These are phyloP conservation scores for Ceratocystis diversiconidia DNA, from an alignment of 2,329 filamentous ascomycete genomes.

Conservation along the genomic window DNA sequence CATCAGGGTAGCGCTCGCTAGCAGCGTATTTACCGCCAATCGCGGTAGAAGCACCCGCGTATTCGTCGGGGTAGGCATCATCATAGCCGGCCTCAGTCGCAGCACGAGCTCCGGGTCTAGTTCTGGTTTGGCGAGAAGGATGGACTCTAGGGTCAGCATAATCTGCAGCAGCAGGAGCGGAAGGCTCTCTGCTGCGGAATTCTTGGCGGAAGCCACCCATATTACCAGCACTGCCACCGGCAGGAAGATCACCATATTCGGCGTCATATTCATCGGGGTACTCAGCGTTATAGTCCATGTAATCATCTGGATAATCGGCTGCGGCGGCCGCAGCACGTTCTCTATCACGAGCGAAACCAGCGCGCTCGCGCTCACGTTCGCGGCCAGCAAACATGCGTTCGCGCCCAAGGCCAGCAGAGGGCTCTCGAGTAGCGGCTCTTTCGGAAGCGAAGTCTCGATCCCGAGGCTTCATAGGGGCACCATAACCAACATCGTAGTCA, in stretches of 20 bases:
- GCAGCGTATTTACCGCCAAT: slow-evolving; percentile 2
- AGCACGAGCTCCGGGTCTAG: slow-evolving; percentile 1
- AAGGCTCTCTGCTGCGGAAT: slow-evolving; percentile 10
- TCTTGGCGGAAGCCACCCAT: slow-evolving; percentile 15
- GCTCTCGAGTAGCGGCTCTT: slow-evolving; percentile 10
- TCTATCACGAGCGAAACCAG: slow-evolving; percentile 3
- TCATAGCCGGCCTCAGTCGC: slow-evolving; percentile 13
- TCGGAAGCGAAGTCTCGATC: slow-evolving; percentile 7
- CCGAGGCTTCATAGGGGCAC: slow-evolving; percentile 1
- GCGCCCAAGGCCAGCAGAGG: slow-evolving; percentile 11
- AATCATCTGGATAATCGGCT: slow-evolving; percentile 9
- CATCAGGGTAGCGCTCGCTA: neutral
- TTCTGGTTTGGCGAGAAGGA: slow-evolving; percentile 1
- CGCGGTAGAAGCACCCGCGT: slow-evolving; percentile 2
- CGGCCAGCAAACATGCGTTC: neutral
- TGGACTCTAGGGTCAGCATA: slow-evolving; percentile 14
- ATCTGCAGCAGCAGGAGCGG: slow-evolving; percentile 11
- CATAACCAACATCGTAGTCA: slow-evolving; percentile 15
- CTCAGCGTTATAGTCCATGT: slow-evolving; percentile 14
- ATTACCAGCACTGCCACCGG: slow-evolving; percentile 12
- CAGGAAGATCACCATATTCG: slow-evolving; percentile 14
- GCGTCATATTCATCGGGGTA: slow-evolving; percentile 12
- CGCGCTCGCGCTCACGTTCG: slow-evolving; percentile 10
- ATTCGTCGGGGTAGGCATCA: slow-evolving; percentile 10
- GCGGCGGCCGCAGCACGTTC: slow-evolving; percentile 12